These are phyloP conservation scores for Hirsutella rhossiliensis DNA, from an alignment of 2,329 filamentous ascomycete genomes.

Conservation along the genomic window DNA sequence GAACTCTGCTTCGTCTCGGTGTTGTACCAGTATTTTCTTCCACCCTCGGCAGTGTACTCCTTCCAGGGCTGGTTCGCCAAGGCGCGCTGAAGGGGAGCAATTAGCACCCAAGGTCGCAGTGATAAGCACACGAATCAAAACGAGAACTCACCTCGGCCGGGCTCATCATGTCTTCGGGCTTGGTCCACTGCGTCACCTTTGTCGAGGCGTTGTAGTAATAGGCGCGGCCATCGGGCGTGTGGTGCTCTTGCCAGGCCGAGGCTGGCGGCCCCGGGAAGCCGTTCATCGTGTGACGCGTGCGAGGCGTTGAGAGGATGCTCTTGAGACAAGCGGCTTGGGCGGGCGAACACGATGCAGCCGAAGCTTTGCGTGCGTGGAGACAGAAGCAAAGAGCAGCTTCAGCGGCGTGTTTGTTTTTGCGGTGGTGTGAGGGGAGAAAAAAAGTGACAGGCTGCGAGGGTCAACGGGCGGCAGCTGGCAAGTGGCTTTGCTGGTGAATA, in stretches of 20 bases:
- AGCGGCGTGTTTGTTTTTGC: neutral
- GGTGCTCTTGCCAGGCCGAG: slow-evolving; percentile 67
- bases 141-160: slow-evolving; percentile 54
- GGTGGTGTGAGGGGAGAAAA: neutral
- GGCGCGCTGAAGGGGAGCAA: slow-evolving; percentile 46
- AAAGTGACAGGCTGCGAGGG: neutral
- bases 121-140: neutral
- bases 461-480: neutral
- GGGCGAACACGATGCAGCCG: neutral
- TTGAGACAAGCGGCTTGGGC: neutral
- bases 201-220: slow-evolving; percentile 89
- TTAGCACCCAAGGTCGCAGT: neutral
- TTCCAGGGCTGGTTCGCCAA: slow-evolving; percentile 81
- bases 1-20: slow-evolving; percentile 82
- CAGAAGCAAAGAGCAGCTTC: neutral
- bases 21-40: slow-evolving; percentile 92
- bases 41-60: slow-evolving; percentile 77
- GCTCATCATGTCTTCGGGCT: slow-evolving; percentile 81
- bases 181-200: slow-evolving; percentile 86
- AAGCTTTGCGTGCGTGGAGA: neutral
- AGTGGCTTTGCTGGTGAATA: neutral
- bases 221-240: slow-evolving; percentile 65
- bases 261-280: slow-evolving; percentile 37
- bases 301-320: slow-evolving; percentile 1
- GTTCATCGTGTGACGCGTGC: slow-evolving; percentile 38